A percentile compares a stretch with the other conserved stretches of the same genome.
phyloP scores from a whole-genome alignment of 805 yeast species.

The Blastobotrys peoriensis region DNA sequence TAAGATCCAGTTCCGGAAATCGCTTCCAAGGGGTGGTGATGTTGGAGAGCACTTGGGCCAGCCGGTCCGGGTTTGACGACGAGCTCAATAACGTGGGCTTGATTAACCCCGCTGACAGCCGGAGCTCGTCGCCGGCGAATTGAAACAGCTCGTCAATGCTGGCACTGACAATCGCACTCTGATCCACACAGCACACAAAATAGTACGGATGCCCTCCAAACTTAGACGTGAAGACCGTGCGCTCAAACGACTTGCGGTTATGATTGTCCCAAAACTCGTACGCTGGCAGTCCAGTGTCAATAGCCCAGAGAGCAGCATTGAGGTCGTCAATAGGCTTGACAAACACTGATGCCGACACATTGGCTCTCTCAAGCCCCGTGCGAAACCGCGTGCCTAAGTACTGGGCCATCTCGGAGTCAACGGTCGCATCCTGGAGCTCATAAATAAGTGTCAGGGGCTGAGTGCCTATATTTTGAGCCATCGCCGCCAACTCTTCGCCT shows the following conservation, averaged over 20 bases:
- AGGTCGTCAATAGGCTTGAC: background rate
- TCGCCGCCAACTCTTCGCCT: background rate
- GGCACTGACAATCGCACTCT: background rate
- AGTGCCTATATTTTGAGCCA: background rate
- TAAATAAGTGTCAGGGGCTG: background rate
- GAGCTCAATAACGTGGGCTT: background rate
- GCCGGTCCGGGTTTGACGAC: background rate
- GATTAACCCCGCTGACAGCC: background rate
- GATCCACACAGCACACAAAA: background rate
- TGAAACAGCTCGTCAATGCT: background rate
- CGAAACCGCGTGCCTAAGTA: background rate
- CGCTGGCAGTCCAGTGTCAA: background rate
- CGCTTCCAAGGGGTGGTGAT: slow-evolving; percentile 4
- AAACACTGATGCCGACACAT: background rate
- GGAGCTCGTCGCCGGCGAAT: background rate
- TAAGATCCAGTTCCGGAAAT: background rate
- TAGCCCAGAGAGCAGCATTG: slow-evolving; percentile 3
- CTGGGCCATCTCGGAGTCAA: background rate
- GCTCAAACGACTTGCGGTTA: background rate
- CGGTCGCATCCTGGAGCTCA: background rate
- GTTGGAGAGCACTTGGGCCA: slow-evolving; percentile 1
- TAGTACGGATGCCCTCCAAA: background rate
- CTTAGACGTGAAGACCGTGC: background rate
- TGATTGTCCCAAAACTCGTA: slow-evolving; percentile 4
- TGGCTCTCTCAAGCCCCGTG: background rate